Conservation (phyloP, 148 eudicot genomes). For the Salicornia ramosissima region DNA sequence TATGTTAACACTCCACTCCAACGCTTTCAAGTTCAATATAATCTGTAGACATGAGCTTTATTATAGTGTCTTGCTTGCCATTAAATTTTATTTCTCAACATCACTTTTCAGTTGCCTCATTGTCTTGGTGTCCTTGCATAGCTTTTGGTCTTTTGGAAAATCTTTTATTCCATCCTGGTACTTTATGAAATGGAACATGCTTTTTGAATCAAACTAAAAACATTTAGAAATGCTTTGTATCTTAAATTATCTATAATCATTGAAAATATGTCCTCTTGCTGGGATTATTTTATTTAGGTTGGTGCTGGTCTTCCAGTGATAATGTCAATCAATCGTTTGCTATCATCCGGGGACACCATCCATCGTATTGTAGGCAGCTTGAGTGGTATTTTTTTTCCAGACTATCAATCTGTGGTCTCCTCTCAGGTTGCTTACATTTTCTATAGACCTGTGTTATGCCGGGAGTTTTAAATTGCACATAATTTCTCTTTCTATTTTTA, state of each 20-base stretch:
- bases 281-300: slow-evolving; percentile 44
- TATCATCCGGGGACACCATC: slow-evolving; percentile 83
- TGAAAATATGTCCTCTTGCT: background rate
- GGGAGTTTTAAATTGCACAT: background rate
- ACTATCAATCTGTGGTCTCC: slow-evolving; percentile 2
- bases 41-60: background rate
- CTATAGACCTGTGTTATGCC: background rate
- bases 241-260: background rate
- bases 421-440: background rate
- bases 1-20: background rate
- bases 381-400: slow-evolving; percentile 52
- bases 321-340: slow-evolving; percentile 66
- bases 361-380: slow-evolving; percentile 76
- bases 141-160: background rate
- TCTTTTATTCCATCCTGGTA: background rate
- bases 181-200: background rate
- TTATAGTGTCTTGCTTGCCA: background rate
- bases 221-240: background rate
- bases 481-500: slow-evolving; percentile 22
- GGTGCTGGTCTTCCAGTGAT: slow-evolving; percentile 98
- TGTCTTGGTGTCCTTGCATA: background rate
- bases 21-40: background rate
- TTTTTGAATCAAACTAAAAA: background rate
- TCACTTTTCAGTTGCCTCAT: slow-evolving; percentile 1
- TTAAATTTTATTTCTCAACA: background rate